Base-by-base conservation (phyloP, 208 protist species). In the Leishmania arabica region DNA sequence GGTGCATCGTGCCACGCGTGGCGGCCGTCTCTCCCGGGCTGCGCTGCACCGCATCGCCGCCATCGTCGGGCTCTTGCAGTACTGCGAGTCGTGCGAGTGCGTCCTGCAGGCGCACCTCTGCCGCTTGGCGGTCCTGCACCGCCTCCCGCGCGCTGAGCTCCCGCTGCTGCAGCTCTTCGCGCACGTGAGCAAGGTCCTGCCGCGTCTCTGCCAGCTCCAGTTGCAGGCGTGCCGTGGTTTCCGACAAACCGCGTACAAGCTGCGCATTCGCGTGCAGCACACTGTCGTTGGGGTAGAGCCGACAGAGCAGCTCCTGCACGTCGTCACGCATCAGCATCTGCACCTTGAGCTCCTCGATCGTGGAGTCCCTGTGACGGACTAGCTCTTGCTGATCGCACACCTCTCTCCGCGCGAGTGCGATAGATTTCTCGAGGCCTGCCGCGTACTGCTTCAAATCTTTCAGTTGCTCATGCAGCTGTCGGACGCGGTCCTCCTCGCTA, bases 261-360 rank as follows among this genome's bases (percentile, higher is more conserved):
- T 79, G 79, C 45, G 77, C 81, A 71, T 84, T 84, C 68, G 90
- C 88, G 17, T 66, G 80, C 54, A 93, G 79, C 13, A 85, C 87
- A 75, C 78, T 86, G 77, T 95, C 78, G 78, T 77, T 86, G 21
- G 92, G 92, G 82, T 91, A 95, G 40, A 95, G 86, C 8, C 81
- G 62, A 45, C 81, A 81, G 27, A 95, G 82, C n/a, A 92, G 74
- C 19, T 81, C 86, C 78, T 93, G 89, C 73, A 90, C 89, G 64
- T 82, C 78, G 15, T 89, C 82, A 31, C 81, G 81, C 62, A 84
- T 82, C 2, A 95, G 82, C 19, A 91, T 60, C n/a, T 82, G 79
- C 45, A 70, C 58, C 74, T 88, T 83, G 19, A 87, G 56, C 74
- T 85, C 77, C 19, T 81, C 84, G 1, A 89, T 77, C 37, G 17